Evolutionary conservation across 2,329 filamentous ascomycete species (phyloP), one percentile per base, ranked within the genome.

Genomic region (Diplodia scrobiculata): DNA sequence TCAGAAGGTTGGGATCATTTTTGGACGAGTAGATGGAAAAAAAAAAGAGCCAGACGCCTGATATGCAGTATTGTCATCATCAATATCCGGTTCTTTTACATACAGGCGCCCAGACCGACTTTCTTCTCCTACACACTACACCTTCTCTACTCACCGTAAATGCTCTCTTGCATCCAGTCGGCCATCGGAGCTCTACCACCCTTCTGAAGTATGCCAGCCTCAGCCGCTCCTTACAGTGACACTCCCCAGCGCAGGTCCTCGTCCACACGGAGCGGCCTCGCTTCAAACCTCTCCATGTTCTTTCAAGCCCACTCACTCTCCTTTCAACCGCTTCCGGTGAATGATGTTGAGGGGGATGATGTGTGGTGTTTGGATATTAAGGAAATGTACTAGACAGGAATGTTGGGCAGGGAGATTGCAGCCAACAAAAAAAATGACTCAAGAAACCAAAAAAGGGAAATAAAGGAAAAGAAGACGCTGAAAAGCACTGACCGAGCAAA

Each of bases 41-140:
- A 62, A 51, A 50, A 62, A 62, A 62, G n/a, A 25, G 19, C 45
- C 25, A 62, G 45, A 62, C 58, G 58, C 58, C 58, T 50, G 58
- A 50, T 36, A 62, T 62, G 58, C 45, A 51, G 58, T 36, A 62
- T 62, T 62, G 58, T 62, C 58, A 29, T 62, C 58, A 62, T 62
- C 58, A 62, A 38, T 62, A 62, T 62, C 45, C 36, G 27, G 58
- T 36, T 29, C 45, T 62, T 50, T 50, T 62, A 62, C 45, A 62
- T 62, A 62, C 58, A 62, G 58, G 58, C 58, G 58, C 58, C 58
- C 58, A 7, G 13, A 6, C 41, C 25, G 7, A n/a, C 52, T 13
- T 32, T 5, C 52, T 13, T 32, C n/a, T 38, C 10, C 25, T 17
- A 1, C 55, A 17, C n/a, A 14, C 38, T 47, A 14, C 34, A 38